Conservation (phyloP, 2,329 filamentous ascomycete species). For the Fusarium clavum region DNA sequence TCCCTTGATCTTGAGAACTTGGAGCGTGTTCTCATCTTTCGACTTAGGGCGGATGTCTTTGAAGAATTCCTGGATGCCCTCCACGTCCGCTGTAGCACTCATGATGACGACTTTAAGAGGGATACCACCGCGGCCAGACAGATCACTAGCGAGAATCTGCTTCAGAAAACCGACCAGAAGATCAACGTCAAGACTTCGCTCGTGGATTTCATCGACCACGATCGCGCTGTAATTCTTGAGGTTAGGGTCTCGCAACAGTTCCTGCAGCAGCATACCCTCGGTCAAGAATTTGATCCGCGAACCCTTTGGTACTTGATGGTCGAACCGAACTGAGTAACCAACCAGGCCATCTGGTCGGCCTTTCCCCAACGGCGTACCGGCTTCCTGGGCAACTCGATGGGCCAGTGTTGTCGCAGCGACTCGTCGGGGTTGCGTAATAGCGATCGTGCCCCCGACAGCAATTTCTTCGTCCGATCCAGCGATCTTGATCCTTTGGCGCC, state of each 20-base stretch:
- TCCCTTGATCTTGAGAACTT: conserved; percentile 78
- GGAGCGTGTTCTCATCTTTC: conserved; percentile 45
- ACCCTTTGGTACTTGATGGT: conserved; percentile 84
- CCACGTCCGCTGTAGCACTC: conserved; percentile 95
- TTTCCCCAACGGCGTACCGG: conserved; percentile 64
- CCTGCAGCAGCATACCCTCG: conserved; percentile 95
- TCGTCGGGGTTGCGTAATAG: conserved; percentile 92
- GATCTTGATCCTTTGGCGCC: conserved; percentile 65
- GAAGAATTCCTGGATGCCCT: conserved; percentile 83
- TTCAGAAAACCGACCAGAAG: conserved; percentile 89
- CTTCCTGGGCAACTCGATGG: conserved; percentile 85
- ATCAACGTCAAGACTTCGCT: conserved; percentile 94
- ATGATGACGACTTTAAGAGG: conserved; percentile 92
- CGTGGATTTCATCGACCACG: conserved; percentile 96
- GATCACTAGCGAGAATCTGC: conserved; percentile 74
- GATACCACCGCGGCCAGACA: conserved; percentile 74
- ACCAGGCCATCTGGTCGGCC: conserved; percentile 65
- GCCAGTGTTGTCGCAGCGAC: conserved; percentile 94
- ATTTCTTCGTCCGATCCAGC: conserved; percentile 54
- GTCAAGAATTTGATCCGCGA: conserved; percentile 93
- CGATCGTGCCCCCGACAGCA: conserved; percentile 81
- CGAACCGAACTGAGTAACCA: conserved; percentile 95
- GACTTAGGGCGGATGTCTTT: conserved; percentile 45
- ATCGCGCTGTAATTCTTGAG: conserved; percentile 89
- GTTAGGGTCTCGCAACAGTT: conserved; percentile 86